Evolutionary conservation across 345 rosid genomes (phyloP).

Genomic region (Leavenworthia alabamica): DNA sequence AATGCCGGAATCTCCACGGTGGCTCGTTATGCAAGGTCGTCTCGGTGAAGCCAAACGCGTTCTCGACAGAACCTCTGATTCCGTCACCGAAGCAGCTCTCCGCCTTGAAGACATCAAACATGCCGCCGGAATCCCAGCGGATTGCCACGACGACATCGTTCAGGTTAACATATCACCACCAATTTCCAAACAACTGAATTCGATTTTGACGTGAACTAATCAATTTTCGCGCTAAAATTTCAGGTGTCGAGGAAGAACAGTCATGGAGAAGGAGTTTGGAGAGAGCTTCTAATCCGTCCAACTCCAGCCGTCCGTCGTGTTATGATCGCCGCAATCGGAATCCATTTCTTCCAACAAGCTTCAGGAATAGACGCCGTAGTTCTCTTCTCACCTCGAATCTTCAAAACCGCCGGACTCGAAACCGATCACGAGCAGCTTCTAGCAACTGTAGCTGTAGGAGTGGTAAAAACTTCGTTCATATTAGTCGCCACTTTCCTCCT

Average conservation of each 20-base stretch:
- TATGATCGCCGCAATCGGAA: constrained; percentile 56
- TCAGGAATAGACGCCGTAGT: constrained; percentile 86
- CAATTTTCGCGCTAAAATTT: background rate
- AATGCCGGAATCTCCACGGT: constrained; percentile 99
- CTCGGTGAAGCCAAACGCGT: constrained; percentile 75
- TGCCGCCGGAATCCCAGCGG: constrained; percentile 71
- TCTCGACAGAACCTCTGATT: constrained; percentile 66
- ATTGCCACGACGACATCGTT: constrained; percentile 70
- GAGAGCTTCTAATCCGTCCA: constrained; percentile 53
- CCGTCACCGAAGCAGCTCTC: constrained; percentile 46
- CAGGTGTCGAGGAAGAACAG: constrained; percentile 26
- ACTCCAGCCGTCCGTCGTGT: constrained; percentile 65
- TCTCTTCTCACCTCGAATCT: constrained; percentile 76
- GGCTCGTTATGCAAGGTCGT: constrained; percentile 91
- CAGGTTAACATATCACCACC: constrained; percentile 23
- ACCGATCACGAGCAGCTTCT: constrained; percentile 40
- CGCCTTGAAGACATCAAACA: constrained; percentile 71
- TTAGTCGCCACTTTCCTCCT: constrained; percentile 66
- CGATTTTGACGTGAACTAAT: too few relatives aligned
- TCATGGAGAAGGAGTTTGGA: constrained; percentile 68
- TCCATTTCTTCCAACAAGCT: constrained; percentile 83
- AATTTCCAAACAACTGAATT: background rate
- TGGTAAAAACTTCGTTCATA: constrained; percentile 58
- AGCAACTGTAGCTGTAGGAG: constrained; percentile 82
- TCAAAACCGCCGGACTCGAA: constrained; percentile 63